A percentile compares a stretch with the other conserved stretches of the same genome.
Evolutionary conservation across 257 asterid genomes (phyloP).

Genomic region (Dorcoceras hygrometricum): DNA sequence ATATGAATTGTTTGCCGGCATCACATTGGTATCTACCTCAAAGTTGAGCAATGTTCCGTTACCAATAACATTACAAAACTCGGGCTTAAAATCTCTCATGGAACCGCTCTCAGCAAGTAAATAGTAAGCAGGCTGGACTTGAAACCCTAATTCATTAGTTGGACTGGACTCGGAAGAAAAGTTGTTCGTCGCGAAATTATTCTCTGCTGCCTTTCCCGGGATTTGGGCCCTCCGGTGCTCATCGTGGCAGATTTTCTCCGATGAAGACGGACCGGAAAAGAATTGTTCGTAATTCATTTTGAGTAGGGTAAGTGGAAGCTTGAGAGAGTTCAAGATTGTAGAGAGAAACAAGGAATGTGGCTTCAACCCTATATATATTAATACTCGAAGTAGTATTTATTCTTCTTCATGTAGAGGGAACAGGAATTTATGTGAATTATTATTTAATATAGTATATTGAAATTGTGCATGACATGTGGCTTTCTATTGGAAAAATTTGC

Average conservation of each 20-base stretch:
- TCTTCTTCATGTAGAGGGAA: too few relatives aligned
- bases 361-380: too few relatives aligned
- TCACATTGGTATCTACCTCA: conserved; percentile 36
- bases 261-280: conserved; percentile 33
- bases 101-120: conserved; percentile 50
- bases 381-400: too few relatives aligned
- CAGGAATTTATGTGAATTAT: too few relatives aligned
- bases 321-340: too few relatives aligned
- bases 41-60: conserved; percentile 57
- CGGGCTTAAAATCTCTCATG: conserved; percentile 52
- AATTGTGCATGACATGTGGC: too few relatives aligned
- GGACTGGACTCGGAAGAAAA: conserved; percentile 71
- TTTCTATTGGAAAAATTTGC: too few relatives aligned
- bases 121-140: conserved; percentile 19
- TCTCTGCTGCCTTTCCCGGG: conserved; percentile 42
- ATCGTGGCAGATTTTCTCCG: conserved; percentile 28
- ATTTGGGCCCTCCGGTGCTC: conserved; percentile 33
- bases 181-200: conserved; percentile 41
- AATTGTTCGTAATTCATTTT: too few relatives aligned
- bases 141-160: conserved; percentile 50
- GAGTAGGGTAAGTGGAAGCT: too few relatives aligned
- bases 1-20: conserved; percentile 22
- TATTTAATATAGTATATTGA: too few relatives aligned
- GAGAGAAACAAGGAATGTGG: too few relatives aligned
- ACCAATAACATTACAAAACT: conserved; percentile 34